Base-by-base conservation (phyloP, 768 basidiomycete species). In the Russula compacta region DNA sequence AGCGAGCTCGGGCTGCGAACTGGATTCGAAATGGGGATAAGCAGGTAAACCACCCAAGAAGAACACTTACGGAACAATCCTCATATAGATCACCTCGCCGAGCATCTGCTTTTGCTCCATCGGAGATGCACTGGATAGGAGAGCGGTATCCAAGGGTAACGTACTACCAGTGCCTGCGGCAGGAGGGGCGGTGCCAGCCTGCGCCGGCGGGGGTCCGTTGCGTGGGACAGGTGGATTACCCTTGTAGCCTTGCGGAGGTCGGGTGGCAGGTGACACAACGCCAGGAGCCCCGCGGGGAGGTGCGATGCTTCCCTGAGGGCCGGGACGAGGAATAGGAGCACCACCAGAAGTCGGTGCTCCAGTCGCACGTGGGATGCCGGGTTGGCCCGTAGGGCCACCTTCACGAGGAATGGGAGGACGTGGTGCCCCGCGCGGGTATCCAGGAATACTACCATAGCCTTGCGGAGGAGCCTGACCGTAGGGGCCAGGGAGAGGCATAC, bases 51-150 rank as follows among this genome's bases (percentile, higher is more conserved):
- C 63, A 58, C 40, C 58, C 52, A 60, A 11, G 33, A n/a, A 40
- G 38, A 58, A 59, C 42, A 81, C 90, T 73, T 77, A 92, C 89
- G 75, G 70, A 60, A 79, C 82, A 66, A 98, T 95, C 71, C 84
- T 87, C 82, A 95, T 86, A 77, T 98, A 98, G 67, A 98, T 84
- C 53, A 89, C 84, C 76, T 99, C 97, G 67, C 97, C 97, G 51
- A 99, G 81, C 88, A 98, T 93, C 75, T 99, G 97, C 81, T 99
- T 99, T 83, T 98, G 94, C 75, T 98, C 95, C 73, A 79, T 77
- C 39, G 85, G 83, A 51, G 80, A 74, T 24, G 83, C 83, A 63
- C 69, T 79, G 46, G 81, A 81, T 63, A 89, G 78, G 10, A 80
- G 70, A 69, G 84, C 79, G 21, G 91, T 77, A 51, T 82, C 84